Base-by-base conservation (phyloP, 1,284 basidiomycete species). In the Fereydounia khargensis region DNA sequence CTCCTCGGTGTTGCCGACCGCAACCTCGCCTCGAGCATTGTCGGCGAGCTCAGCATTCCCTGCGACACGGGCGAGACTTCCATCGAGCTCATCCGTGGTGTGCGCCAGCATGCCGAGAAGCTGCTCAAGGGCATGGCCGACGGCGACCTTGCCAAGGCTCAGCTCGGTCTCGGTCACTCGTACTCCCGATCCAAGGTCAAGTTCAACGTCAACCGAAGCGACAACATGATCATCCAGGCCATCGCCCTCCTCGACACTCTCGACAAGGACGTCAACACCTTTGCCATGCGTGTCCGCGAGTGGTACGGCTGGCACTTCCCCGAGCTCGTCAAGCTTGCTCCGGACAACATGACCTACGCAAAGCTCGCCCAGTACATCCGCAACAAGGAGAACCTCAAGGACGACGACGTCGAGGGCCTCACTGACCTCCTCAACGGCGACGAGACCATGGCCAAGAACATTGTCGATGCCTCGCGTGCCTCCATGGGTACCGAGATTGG, bases 261-360 rank as follows among this genome's bases (percentile, higher is more conserved):
- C 75, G 94, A 98, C 84, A 98, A 97, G 82, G 94, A 98, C 78
- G 91, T 98, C 77, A 98, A 98, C 81, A 86, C 94, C 20, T 97
- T 98, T 77, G 88, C 91, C 20, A 98, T 98, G 94, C 88, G 94
- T 42, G 86, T 96, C 42, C 83, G 94, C 65, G 94, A 98, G 78
- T 98, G 95, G 95, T 98, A 98, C 78, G 94, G 95, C n/a, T 98
- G 95, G 82, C 95, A 98, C 78, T 99, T 96, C 82, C 94, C 94
- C 39, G 95, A 99, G 80, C 87, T 98, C 60, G 85, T 95, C 79
- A 87, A 84, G 70, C 81, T 98, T 69, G 91, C 97, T 1, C 85
- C 91, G 50, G 95, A 98, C 79, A 95, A 95, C 77, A 86, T 94
- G 77, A 86, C 88, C 73, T 99, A 97, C 77, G 91, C 92, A n/a